Evolutionary conservation across 2,329 filamentous ascomycete genomes (phyloP).

Genomic region (Xylariaceae sp.): DNA sequence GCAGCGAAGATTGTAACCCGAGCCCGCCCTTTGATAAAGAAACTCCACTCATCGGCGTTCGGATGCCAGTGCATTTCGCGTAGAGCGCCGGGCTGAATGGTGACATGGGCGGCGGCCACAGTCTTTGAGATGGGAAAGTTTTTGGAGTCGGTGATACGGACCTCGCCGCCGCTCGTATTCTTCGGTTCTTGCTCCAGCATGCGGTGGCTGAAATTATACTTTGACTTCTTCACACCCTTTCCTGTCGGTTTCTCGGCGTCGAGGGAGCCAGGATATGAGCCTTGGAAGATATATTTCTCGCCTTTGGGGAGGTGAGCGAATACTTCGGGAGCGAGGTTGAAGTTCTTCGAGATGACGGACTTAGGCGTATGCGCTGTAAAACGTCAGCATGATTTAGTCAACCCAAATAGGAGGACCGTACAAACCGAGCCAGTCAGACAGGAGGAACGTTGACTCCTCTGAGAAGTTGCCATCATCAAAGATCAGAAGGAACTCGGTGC

Average conservation of each 20-base stretch:
- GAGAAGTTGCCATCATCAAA: slow-evolving; percentile 43
- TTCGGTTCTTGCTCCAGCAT: slow-evolving; percentile 67
- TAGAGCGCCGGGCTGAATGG: slow-evolving; percentile 67
- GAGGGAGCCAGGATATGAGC: slow-evolving; percentile 60
- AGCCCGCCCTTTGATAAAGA: slow-evolving; percentile 69
- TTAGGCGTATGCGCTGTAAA: slow-evolving; percentile 63
- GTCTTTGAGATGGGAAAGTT: slow-evolving; percentile 73
- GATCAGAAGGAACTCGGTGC: slow-evolving; percentile 60
- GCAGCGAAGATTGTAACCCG: slow-evolving; percentile 72
- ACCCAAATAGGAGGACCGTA: slow-evolving; percentile 3
- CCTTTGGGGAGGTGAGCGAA: slow-evolving; percentile 63
- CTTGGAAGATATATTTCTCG: slow-evolving; percentile 77
- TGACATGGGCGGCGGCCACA: slow-evolving; percentile 67
- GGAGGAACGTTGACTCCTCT: slow-evolving; percentile 64
- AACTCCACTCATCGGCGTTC: slow-evolving; percentile 75
- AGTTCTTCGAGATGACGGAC: slow-evolving; percentile 70
- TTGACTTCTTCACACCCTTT: slow-evolving; percentile 61
- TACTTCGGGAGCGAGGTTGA: slow-evolving; percentile 65
- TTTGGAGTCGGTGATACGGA: slow-evolving; percentile 70
- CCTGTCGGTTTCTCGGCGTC: slow-evolving; percentile 60
- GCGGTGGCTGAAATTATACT: slow-evolving; percentile 65
- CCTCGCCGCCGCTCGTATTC: slow-evolving; percentile 63
- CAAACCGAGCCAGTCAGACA: slow-evolving; percentile 68
- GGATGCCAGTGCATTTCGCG: slow-evolving; percentile 84
- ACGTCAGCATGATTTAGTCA: slow-evolving; percentile 12